Percentiles rank a stretch among this genome's conserved stretches.
Evolutionary conservation across 345 rosid species (phyloP).

Genomic region (Corymbia maculata): DNA sequence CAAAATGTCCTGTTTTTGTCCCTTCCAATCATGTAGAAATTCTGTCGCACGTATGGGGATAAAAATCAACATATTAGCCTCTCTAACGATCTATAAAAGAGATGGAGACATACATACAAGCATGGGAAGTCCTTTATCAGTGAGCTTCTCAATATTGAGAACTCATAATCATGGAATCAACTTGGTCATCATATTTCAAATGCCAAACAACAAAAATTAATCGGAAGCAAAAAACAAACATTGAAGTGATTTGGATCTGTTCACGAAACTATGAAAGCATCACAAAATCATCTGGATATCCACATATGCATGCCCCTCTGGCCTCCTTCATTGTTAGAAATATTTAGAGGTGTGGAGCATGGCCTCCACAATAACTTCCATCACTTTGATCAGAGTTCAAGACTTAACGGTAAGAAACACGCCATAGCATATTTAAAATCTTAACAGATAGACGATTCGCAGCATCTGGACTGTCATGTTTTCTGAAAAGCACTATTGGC

Average conservation of each 20-base stretch:
- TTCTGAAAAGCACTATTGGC: background rate
- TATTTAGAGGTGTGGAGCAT: background rate
- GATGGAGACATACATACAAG: background rate
- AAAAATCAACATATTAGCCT: background rate
- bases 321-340: background rate
- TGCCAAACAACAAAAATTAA: background rate
- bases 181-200: background rate
- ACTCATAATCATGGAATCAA: background rate
- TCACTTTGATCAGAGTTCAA: background rate
- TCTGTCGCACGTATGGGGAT: conserved; percentile 25
- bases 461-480: background rate
- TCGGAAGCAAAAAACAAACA: background rate
- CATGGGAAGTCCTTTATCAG: background rate
- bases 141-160: background rate
- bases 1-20: conserved; percentile 65
- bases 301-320: background rate
- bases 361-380: background rate
- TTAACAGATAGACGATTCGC: background rate
- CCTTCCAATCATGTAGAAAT: conserved; percentile 86
- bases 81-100: background rate
- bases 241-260: background rate
- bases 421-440: background rate
- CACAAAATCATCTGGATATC: background rate
- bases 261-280: background rate
- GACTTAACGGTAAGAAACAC: background rate